Evolutionary conservation across 164 flowering plant genomes (phyloP).

Genomic region (Magnolia changhungtana): DNA sequence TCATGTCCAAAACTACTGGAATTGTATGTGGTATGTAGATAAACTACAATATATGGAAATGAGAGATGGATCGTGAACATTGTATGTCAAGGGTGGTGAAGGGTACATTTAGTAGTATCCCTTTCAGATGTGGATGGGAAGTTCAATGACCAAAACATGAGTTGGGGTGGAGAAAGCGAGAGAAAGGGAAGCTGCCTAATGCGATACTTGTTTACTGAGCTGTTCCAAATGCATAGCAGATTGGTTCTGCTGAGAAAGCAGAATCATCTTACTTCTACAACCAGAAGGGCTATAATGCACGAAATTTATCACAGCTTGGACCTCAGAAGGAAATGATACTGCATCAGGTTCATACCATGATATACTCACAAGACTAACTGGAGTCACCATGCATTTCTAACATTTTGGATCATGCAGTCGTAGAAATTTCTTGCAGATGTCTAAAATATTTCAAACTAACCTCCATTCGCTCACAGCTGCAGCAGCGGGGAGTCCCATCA

Average conservation of each 20-base stretch:
- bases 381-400: not conserved
- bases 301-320: not conserved
- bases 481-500: slow-evolving; percentile 82
- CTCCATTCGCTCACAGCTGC: slow-evolving; percentile 98
- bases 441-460: slow-evolving; percentile 30
- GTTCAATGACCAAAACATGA: not conserved
- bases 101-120: not conserved
- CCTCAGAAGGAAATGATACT: not conserved
- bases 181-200: too few species aligned
- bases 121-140: not conserved
- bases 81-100: not conserved
- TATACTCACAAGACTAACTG: not conserved
- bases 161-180: not conserved
- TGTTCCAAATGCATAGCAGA: not conserved
- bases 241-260: not conserved
- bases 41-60: not conserved
- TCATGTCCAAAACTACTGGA: too few species aligned
- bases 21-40: too few species aligned
- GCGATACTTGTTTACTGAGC: not conserved
- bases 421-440: not conserved
- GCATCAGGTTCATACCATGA: not conserved
- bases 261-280: not conserved
- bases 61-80: not conserved
- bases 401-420: not conserved
- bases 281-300: not conserved